A percentile compares a stretch with the other conserved stretches of the same genome.
Evolutionary conservation across 169 alveolate species (phyloP).

Genomic region (Plasmodium relictum): DNA sequence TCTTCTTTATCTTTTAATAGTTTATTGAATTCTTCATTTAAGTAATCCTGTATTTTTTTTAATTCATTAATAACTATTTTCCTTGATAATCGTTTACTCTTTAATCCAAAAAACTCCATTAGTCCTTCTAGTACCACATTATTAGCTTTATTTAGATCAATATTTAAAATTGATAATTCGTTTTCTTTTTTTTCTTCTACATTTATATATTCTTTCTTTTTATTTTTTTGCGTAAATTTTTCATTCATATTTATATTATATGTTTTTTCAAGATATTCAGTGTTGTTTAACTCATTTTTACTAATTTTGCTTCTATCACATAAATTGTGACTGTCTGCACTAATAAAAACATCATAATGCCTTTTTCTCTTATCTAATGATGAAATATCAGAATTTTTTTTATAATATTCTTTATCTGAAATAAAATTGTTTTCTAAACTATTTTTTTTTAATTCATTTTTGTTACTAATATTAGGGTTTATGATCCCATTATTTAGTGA

Average conservation of each 20-base stretch:
- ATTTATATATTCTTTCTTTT: neutral
- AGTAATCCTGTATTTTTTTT: constrained; percentile 46
- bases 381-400: neutral
- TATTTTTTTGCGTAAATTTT: neutral
- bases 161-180: constrained; percentile 44
- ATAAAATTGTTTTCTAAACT: neutral
- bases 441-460: neutral
- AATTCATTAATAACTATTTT: constrained; percentile 45
- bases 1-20: neutral
- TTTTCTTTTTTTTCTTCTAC: constrained; percentile 1
- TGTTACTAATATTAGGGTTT: neutral
- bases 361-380: neutral
- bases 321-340: neutral
- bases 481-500: neutral
- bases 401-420: neutral
- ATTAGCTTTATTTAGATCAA: constrained; percentile 38
- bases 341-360: neutral
- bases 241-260: neutral
- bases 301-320: neutral
- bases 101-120: constrained; percentile 63
- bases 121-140: constrained; percentile 45
- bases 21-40: constrained; percentile 7
- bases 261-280: neutral
- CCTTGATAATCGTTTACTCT: constrained; percentile 38
- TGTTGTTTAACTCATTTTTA: neutral